Conservation (phyloP, 805 yeast genomes). For the Suhomyces prunicola region DNA sequence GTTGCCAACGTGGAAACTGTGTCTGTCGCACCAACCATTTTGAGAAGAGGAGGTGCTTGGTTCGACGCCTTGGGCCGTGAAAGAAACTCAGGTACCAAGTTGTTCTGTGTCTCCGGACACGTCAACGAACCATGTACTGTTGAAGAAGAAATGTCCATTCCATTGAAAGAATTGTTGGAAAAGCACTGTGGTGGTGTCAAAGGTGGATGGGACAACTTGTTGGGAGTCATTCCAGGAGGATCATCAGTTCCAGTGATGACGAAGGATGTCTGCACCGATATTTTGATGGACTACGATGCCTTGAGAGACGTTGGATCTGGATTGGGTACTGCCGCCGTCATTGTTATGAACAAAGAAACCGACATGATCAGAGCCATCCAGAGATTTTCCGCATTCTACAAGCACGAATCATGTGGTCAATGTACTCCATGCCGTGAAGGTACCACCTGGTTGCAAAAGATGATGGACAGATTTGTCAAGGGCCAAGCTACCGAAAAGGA, state of each 20-base stretch:
- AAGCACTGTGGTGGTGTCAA: constrained; percentile 87
- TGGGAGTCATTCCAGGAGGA: constrained; percentile 89
- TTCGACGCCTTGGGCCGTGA: constrained; percentile 81
- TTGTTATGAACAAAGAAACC: constrained; percentile 84
- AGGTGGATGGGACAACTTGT: constrained; percentile 91
- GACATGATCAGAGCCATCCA: constrained; percentile 85
- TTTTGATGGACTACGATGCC: constrained; percentile 85
- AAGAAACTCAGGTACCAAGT: constrained; percentile 78
- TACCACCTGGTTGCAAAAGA: constrained; percentile 77
- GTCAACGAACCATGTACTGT: constrained; percentile 91
- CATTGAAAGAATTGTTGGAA: constrained; percentile 77
- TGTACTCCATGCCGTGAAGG: constrained; percentile 96
- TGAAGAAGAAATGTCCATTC: constrained; percentile 92
- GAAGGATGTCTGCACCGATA: constrained; percentile 60
- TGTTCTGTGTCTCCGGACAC: constrained; percentile 85
- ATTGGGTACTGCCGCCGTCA: constrained; percentile 90
- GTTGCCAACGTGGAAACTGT: constrained; percentile 91
- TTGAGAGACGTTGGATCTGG: constrained; percentile 83
- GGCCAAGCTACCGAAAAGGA: constrained; percentile 82
- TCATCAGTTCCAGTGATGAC: constrained; percentile 83
- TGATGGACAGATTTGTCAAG: constrained; percentile 75
- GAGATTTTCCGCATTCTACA: constrained; percentile 78
- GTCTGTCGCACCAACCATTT: constrained; percentile 84
- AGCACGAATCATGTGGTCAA: constrained; percentile 92
- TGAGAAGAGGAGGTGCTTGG: constrained; percentile 89